Base-by-base conservation (phyloP, 106 monocot species). In the Acanthochlamys bracteata region DNA sequence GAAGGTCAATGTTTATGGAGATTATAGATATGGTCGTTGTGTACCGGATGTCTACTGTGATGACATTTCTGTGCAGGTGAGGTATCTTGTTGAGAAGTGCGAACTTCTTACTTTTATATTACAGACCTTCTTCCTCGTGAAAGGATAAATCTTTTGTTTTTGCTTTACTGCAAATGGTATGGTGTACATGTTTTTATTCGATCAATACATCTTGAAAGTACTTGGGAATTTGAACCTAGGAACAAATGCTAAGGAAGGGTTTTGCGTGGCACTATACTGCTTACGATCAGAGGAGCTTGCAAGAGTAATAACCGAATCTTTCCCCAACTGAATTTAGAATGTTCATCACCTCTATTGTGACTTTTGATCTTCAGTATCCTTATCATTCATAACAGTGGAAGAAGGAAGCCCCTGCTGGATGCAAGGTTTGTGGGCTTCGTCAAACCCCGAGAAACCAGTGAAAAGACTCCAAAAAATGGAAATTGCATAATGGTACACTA, bases 401-500 rank as follows among this genome's bases (percentile, higher is more conserved):
- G 66, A 77, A 77, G n/a, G 75, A 92, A 61, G 98, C 91, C 25
- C 76, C 80, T 4, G 51, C 41, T 26, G 81, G 76, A 24, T 76
- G 88, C 55, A 61, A 0, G 98, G 91, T 14, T 59, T 98, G 49
- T 98, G 98, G 88, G 79, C 88, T 68, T 69, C 74, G 23, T 27
- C 71, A 7, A 77, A 92, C 63, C 98, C 98, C 57, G 79, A 92
- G 61, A 81, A 92, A 67, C 98, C 98, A 98, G 62, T 98, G 88
- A 22, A 88, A 76, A 56, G 73, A 85, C n/a, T 14, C 71, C 46
- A 20, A 74, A 84, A 17, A 93, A 83, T 63, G 75, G 80, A 10
- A 24, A 60, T 20, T 17, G 55, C 1, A 55, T 4, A 14, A 33
- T 33, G 33, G 33, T 33, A 3, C 6, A 33, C 33, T 33, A 33